Percentiles rank a stretch among this genome's conserved stretches.
phyloP scores from a whole-genome alignment of 2,329 filamentous ascomycete species.

The Nannizzia gypsea region DNA sequence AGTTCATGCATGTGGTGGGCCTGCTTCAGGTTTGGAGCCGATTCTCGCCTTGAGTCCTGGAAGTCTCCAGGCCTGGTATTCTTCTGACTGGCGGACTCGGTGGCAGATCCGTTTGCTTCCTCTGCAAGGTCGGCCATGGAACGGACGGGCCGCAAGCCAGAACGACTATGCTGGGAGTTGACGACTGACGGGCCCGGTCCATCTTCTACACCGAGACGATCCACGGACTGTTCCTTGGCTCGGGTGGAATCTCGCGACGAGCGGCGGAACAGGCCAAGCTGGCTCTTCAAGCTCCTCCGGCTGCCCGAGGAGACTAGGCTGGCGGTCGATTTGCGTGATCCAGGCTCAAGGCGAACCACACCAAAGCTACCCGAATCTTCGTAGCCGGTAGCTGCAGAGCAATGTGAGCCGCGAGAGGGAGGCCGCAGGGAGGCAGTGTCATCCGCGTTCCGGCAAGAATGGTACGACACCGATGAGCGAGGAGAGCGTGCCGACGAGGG shows the following conservation, averaged over 20 bases:
- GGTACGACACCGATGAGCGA: slow-evolving; percentile 49
- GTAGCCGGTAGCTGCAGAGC: slow-evolving; percentile 23
- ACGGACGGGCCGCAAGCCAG: slow-evolving; percentile 30
- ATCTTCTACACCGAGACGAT: slow-evolving; percentile 24
- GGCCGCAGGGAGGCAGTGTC: slow-evolving; percentile 27
- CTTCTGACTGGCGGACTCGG: neutral
- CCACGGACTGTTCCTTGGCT: slow-evolving; percentile 26
- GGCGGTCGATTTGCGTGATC: slow-evolving; percentile 26
- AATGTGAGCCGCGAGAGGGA: slow-evolving; percentile 28
- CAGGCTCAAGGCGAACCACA: slow-evolving; percentile 31
- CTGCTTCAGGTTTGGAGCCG: slow-evolving; percentile 27
- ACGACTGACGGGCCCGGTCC: slow-evolving; percentile 23
- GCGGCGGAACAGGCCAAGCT: slow-evolving; percentile 25
- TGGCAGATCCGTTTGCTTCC: slow-evolving; percentile 17
- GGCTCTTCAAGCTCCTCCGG: slow-evolving; percentile 27
- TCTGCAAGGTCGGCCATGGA: slow-evolving; percentile 35
- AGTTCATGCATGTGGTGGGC: slow-evolving; percentile 20
- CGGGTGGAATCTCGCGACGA: slow-evolving; percentile 27
- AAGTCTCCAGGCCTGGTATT: neutral
- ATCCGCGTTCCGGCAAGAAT: slow-evolving; percentile 39
- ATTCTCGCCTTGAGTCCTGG: slow-evolving; percentile 11
- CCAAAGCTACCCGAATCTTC: slow-evolving; percentile 28
- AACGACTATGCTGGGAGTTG: slow-evolving; percentile 24
- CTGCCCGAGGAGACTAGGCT: slow-evolving; percentile 33
- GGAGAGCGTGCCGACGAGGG: slow-evolving; percentile 63